These are phyloP conservation scores for Pseudogymnoascus sp. DNA, from an alignment of 2,329 filamentous ascomycete genomes.

Conservation along the genomic window DNA sequence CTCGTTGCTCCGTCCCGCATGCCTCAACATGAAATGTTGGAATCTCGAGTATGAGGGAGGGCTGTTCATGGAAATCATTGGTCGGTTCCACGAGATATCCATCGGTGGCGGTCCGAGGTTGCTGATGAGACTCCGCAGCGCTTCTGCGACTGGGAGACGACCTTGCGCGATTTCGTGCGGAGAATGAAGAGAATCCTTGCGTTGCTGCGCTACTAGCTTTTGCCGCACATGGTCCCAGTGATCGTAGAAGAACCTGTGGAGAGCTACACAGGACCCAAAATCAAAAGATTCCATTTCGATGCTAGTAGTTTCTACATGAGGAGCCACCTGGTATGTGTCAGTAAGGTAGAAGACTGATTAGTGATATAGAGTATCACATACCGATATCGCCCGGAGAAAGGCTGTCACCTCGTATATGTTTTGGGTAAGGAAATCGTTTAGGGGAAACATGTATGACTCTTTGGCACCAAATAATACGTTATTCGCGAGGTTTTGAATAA, in stretches of 20 bases:
- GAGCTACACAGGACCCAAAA: constrained; percentile 62
- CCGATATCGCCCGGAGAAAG: constrained; percentile 61
- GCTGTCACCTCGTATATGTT: constrained; percentile 62
- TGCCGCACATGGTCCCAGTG: constrained; percentile 65
- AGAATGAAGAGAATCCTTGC: constrained; percentile 48
- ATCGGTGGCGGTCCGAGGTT: constrained; percentile 61
- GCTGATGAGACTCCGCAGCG: constrained; percentile 53
- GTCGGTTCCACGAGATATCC: constrained; percentile 62
- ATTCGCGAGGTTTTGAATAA: constrained; percentile 64
- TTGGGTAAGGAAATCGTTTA: constrained; percentile 60
- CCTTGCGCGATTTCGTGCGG: constrained; percentile 45
- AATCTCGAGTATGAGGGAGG: constrained; percentile 60
- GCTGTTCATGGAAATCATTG: constrained; percentile 54
- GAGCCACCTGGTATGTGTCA: constrained; percentile 35
- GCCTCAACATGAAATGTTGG: constrained; percentile 65
- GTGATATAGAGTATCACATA: constrained; percentile 30
- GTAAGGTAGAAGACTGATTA: not conserved
- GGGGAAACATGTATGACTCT: constrained; percentile 64
- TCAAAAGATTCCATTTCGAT: constrained; percentile 49
- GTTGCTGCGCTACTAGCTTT: constrained; percentile 52
- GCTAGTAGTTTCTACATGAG: constrained; percentile 38
- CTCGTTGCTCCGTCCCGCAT: constrained; percentile 58
- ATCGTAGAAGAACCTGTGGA: constrained; percentile 63
- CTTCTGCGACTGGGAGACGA: constrained; percentile 51
- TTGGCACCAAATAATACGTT: constrained; percentile 66